A percentile compares a stretch with the other conserved stretches of the same genome.
Evolutionary conservation across 176 grass and related monocot species (phyloP).

Genomic region (Lolium multiflorum): DNA sequence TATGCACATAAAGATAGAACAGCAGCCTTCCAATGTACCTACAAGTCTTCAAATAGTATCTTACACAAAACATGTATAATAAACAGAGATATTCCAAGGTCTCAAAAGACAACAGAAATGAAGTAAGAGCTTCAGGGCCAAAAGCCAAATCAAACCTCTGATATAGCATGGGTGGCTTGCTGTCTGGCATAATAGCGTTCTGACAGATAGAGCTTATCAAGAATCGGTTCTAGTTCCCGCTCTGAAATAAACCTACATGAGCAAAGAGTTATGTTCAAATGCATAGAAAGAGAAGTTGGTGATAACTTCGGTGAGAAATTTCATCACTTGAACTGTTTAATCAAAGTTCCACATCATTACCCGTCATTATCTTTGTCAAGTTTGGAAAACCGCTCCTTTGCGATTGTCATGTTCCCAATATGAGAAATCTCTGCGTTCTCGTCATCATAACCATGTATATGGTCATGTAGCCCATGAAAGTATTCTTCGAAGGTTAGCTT

Average conservation of each 20-base stretch:
- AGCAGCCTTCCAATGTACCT: not conserved
- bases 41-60: slow-evolving; percentile 22
- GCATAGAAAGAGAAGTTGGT: slow-evolving; percentile 21
- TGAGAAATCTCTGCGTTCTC: slow-evolving; percentile 59
- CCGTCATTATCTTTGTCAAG: slow-evolving; percentile 85
- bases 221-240: slow-evolving; percentile 71
- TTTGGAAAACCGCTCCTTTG: slow-evolving; percentile 69
- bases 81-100: slow-evolving; percentile 17
- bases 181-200: slow-evolving; percentile 84
- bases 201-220: slow-evolving; percentile 80
- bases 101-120: not conserved
- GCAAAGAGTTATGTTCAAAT: slow-evolving; percentile 4
- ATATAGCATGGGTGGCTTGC: slow-evolving; percentile 73
- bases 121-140: not conserved
- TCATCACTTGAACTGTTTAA: slow-evolving; percentile 14
- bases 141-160: slow-evolving; percentile 69
- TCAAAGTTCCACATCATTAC: slow-evolving; percentile 46
- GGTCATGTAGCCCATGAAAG: slow-evolving; percentile 60
- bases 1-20: slow-evolving; percentile 28
- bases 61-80: not conserved
- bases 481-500: slow-evolving; percentile 88
- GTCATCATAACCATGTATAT: slow-evolving; percentile 71
- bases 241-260: slow-evolving; percentile 72
- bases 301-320: not conserved
- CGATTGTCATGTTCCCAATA: slow-evolving; percentile 49